phyloP scores from a whole-genome alignment of 805 yeast genomes.

The Starmerella vitae region DNA sequence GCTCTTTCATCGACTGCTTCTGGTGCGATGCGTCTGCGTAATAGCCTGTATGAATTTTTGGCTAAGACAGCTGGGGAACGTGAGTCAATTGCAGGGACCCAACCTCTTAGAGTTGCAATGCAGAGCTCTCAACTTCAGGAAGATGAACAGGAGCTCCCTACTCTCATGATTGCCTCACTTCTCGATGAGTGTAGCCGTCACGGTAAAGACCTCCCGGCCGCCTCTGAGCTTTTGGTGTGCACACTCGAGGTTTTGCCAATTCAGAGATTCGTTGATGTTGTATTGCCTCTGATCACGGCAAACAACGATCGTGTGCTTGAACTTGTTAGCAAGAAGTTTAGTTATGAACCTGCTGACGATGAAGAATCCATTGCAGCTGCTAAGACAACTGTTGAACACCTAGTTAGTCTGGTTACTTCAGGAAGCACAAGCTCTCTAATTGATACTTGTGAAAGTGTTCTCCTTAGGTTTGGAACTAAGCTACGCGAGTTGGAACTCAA shows the following conservation, averaged over 20 bases:
- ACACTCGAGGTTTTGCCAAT: slow-evolving; percentile 63
- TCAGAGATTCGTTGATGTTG: slow-evolving; percentile 52
- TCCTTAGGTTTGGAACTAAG: slow-evolving; percentile 46
- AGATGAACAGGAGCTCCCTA: slow-evolving; percentile 17
- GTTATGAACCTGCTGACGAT: slow-evolving; percentile 46
- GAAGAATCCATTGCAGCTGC: slow-evolving; percentile 40
- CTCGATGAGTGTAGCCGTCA: slow-evolving; percentile 29
- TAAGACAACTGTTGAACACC: slow-evolving; percentile 36
- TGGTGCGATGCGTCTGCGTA: slow-evolving; percentile 14
- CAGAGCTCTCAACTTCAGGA: slow-evolving; percentile 14
- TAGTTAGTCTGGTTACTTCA: slow-evolving; percentile 29
- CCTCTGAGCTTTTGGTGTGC: slow-evolving; percentile 44
- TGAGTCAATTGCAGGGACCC: slow-evolving; percentile 30
- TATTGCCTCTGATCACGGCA: slow-evolving; percentile 31
- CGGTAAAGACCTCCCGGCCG: slow-evolving; percentile 25
- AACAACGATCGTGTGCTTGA: slow-evolving; percentile 40
- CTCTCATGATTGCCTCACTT: slow-evolving; percentile 20
- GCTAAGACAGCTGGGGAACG: slow-evolving; percentile 35
- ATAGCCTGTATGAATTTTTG: slow-evolving; percentile 43
- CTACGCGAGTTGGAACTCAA: slow-evolving; percentile 32
- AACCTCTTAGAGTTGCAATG: slow-evolving; percentile 43
- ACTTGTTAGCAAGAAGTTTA: slow-evolving; percentile 56
- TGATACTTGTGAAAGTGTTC: slow-evolving; percentile 35
- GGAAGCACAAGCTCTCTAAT: slow-evolving; percentile 9
- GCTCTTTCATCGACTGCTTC: slow-evolving; percentile 5